These are phyloP conservation scores for Limonium bicolor DNA, from an alignment of 148 eudicot species.

Conservation along the genomic window DNA sequence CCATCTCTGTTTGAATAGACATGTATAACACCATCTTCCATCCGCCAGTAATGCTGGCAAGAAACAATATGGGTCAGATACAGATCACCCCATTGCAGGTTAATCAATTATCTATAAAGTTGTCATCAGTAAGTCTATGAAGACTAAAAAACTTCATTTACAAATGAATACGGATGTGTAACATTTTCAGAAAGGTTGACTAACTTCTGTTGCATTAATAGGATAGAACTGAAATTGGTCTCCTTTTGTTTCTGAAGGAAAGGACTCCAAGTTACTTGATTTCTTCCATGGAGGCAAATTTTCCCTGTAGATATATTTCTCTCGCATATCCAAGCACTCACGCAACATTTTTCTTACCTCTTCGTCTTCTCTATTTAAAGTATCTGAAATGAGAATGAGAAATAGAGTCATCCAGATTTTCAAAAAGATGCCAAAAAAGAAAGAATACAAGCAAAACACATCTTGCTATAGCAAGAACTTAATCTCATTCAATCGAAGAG, in stretches of 20 bases:
- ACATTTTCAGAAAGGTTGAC: constrained; percentile 8
- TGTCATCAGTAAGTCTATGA: neutral
- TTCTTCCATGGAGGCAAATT: constrained; percentile 87
- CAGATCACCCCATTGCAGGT: constrained; percentile 9
- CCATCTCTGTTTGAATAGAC: constrained; percentile 78
- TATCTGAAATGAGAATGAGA: too few species aligned
- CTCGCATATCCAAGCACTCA: constrained; percentile 83
- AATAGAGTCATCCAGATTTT: constrained; percentile 56
- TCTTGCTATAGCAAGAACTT: neutral
- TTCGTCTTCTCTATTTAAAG: too few species aligned
- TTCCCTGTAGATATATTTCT: constrained; percentile 82
- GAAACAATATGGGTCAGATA: too few species aligned
- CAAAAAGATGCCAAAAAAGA: constrained; percentile 1
- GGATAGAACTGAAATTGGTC: constrained; percentile 61
- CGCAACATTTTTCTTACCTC: constrained; percentile 67
- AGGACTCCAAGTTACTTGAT: constrained; percentile 76
- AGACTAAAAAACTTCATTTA: neutral
- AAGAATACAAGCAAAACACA: neutral
- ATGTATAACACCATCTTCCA: constrained; percentile 99
- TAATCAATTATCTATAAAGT: too few species aligned
- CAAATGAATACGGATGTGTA: too few species aligned
- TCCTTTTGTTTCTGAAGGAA: constrained; percentile 73
- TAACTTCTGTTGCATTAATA: constrained; percentile 65
- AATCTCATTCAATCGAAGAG: neutral
- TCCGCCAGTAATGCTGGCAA: constrained; percentile 88